Evolutionary conservation across 1,284 basidiomycete genomes (phyloP).

Genomic region (Leccinum variabile): DNA sequence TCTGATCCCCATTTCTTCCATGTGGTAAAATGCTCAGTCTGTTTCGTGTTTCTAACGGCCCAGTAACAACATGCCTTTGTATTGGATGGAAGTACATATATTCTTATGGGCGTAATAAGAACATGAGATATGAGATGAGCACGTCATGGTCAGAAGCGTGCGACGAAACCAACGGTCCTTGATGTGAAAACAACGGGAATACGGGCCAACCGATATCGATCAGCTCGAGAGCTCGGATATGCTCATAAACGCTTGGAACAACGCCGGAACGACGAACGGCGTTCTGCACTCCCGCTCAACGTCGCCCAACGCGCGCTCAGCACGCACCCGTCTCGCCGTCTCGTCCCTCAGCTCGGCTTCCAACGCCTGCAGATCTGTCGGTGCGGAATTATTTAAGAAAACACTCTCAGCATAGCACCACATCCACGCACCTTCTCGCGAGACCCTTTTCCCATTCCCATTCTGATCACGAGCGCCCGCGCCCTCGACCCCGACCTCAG

Average conservation of each 20-base stretch:
- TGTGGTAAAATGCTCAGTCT: neutral
- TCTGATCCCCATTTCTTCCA: neutral
- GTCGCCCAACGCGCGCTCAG: constrained; percentile 27
- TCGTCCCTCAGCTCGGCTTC: constrained; percentile 28
- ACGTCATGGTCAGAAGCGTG: neutral
- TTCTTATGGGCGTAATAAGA: constrained; percentile 14
- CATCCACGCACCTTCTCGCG: constrained; percentile 17
- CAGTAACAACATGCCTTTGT: constrained; percentile 14
- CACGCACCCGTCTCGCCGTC: constrained; percentile 20
- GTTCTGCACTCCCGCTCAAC: constrained; percentile 32
- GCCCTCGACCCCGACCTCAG: neutral
- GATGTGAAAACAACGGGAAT: neutral
- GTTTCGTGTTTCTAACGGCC: constrained; percentile 3
- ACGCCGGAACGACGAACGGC: constrained; percentile 35
- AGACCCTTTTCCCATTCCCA: neutral
- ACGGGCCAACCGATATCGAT: neutral
- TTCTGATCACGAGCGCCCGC: neutral
- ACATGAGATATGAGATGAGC: neutral
- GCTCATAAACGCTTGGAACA: constrained; percentile 32
- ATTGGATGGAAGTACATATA: constrained; percentile 14
- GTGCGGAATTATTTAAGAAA: neutral
- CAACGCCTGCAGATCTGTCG: constrained; percentile 17
- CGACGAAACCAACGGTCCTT: neutral
- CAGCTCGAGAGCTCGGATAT: constrained; percentile 32
- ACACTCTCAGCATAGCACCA: neutral